Percentiles rank a stretch among this genome's conserved stretches.
Conservation (phyloP, 1,284 basidiomycete genomes). For the Pseudozyma pruni region DNA sequence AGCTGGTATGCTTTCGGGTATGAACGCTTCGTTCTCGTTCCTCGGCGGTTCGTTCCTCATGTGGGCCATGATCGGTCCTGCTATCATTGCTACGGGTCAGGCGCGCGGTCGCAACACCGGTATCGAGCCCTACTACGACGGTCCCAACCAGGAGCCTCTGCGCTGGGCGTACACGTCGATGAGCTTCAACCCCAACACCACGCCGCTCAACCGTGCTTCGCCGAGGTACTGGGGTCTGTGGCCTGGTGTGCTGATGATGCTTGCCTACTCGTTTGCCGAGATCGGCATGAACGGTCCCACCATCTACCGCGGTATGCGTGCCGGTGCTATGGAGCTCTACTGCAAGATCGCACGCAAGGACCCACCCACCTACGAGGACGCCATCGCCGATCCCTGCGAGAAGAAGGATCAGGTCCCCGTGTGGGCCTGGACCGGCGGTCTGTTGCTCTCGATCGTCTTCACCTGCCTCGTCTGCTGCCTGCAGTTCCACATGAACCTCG, state of each 20-base stretch:
- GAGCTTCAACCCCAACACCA: constrained; percentile 44
- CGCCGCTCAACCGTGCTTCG: constrained; percentile 70
- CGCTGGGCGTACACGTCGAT: constrained; percentile 46
- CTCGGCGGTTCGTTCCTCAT: constrained; percentile 74
- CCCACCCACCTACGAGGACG: constrained; percentile 31
- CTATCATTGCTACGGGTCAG: constrained; percentile 69
- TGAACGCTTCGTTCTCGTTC: constrained; percentile 77
- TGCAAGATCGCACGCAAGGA: constrained; percentile 41
- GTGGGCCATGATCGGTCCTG: constrained; percentile 76
- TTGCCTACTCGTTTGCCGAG: constrained; percentile 67
- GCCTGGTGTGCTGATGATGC: constrained; percentile 74
- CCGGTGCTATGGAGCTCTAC: constrained; percentile 46
- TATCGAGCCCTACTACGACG: constrained; percentile 3
- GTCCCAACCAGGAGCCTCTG: constrained; percentile 18
- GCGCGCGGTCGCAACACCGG: constrained; percentile 36
- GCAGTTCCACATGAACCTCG: constrained; percentile 64
- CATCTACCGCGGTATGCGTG: constrained; percentile 60
- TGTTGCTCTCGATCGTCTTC: constrained; percentile 72
- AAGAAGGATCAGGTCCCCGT: constrained; percentile 73
- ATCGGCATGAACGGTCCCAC: constrained; percentile 63
- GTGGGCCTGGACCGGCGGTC: constrained; percentile 73
- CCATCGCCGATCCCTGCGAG: constrained; percentile 48
- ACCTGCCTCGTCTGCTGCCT: constrained; percentile 71
- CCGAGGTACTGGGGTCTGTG: constrained; percentile 78
- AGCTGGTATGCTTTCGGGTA: constrained; percentile 76